Percentiles rank a stretch among this genome's conserved stretches.
Conservation (phyloP, 257 asterid species). For the Solanum okadae region DNA sequence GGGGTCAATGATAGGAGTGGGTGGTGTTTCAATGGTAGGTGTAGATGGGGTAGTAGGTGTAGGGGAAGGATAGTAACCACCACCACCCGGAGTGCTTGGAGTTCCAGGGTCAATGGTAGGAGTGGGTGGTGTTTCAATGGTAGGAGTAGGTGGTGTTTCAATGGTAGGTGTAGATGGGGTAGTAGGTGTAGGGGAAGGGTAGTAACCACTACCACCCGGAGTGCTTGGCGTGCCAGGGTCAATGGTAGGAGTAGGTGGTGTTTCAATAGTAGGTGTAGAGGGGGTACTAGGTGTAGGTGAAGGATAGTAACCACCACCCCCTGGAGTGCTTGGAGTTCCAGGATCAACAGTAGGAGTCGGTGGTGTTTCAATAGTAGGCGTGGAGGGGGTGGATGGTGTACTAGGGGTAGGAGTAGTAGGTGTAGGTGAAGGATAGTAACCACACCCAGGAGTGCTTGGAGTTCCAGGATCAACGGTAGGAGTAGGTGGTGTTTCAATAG, state of each 20-base stretch:
- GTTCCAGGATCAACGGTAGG: conserved; percentile 14
- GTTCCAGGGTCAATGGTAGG: too few relatives aligned
- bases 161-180: conserved; percentile 6
- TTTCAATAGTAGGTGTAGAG: not conserved
- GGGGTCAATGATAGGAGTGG: not conserved
- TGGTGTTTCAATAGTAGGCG: not conserved
- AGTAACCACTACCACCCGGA: too few relatives aligned
- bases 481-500: not conserved
- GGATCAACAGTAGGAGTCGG: conserved; percentile 9
- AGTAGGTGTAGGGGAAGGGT: not conserved
- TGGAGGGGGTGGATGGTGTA: too few relatives aligned
- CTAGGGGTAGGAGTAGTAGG: too few relatives aligned
- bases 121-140: too few relatives aligned
- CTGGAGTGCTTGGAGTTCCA: conserved; percentile 27
- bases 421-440: conserved; percentile 27
- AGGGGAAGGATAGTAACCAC: not conserved
- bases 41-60: not conserved
- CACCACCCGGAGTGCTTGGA: too few relatives aligned
- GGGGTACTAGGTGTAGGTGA: not conserved
- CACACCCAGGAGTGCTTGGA: conserved; percentile 28
- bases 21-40: not conserved
- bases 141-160: too few relatives aligned
- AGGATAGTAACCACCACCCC: conserved; percentile 43
- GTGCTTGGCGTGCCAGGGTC: too few relatives aligned
- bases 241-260: too few relatives aligned